These are phyloP conservation scores for Podospora bellae-mahoneyi DNA, from an alignment of 495 filamentous ascomycete genomes.

Conservation along the genomic window DNA sequence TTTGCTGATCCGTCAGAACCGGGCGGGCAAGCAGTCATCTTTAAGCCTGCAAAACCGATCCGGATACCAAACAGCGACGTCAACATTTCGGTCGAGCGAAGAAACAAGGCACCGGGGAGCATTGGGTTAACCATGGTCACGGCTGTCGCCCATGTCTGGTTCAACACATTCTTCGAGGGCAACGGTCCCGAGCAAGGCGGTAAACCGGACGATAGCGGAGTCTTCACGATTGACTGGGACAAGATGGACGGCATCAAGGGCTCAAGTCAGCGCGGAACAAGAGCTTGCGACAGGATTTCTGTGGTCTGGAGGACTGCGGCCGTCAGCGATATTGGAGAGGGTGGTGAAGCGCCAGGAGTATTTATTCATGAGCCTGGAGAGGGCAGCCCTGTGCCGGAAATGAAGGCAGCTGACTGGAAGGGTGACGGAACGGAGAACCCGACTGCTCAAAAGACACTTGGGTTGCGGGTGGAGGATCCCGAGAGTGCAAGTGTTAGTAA, in stretches of 20 bases:
- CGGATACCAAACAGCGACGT: constrained; percentile 76
- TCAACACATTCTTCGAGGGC: constrained; percentile 92
- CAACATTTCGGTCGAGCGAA: constrained; percentile 81
- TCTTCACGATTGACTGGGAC: constrained; percentile 60
- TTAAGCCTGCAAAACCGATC: constrained; percentile 60
- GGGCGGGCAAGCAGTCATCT: constrained; percentile 66
- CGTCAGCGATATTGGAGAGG: constrained; percentile 27
- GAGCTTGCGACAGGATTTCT: constrained; percentile 76
- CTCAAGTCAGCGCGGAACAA: constrained; percentile 70
- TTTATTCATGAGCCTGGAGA: constrained; percentile 57
- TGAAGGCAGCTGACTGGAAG: constrained; percentile 67
- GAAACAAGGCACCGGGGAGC: constrained; percentile 64
- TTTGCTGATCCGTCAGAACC: constrained; percentile 38
- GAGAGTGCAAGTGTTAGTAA: constrained; percentile 63
- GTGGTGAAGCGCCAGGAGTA: constrained; percentile 27
- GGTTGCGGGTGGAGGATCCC: constrained; percentile 58
- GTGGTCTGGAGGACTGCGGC: constrained; percentile 68
- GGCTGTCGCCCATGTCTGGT: constrained; percentile 91
- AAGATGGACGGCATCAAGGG: constrained; percentile 70
- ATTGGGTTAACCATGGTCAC: constrained; percentile 88
- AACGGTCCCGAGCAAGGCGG: constrained; percentile 59
- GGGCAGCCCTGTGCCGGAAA: constrained; percentile 64
- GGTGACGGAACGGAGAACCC: constrained; percentile 46
- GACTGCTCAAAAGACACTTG: constrained; percentile 57
- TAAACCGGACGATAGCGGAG: constrained; percentile 47